Evolutionary conservation across 805 yeast species (phyloP).

Genomic region (Candida ascalaphidarum): DNA sequence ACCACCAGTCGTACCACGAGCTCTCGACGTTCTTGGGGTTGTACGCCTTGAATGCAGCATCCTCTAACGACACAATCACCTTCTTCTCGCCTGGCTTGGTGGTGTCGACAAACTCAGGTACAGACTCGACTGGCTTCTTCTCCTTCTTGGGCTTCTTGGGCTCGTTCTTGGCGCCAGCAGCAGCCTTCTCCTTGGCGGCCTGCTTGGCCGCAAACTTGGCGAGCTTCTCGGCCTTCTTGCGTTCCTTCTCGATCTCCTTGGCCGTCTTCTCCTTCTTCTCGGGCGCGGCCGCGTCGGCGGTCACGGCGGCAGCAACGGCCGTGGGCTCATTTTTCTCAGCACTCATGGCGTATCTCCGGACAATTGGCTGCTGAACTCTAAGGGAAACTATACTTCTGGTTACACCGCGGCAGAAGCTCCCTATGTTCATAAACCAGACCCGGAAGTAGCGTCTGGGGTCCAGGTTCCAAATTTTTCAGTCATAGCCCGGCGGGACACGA

Average conservation of each 20-base stretch:
- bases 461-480: no score
- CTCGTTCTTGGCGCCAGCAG: slow-evolving; percentile 32
- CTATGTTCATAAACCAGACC: no score
- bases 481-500: no score
- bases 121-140: slow-evolving; percentile 59
- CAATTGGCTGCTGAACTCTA: no score
- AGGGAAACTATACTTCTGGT: no score
- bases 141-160: slow-evolving; percentile 60
- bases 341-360: no score
- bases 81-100: slow-evolving; percentile 91
- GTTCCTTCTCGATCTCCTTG: slow-evolving; percentile 79
- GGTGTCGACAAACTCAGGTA: slow-evolving; percentile 78
- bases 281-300: slow-evolving; percentile 4
- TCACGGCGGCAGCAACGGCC: no score
- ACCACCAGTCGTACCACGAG: slow-evolving; percentile 99
- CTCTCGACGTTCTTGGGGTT: slow-evolving; percentile 89
- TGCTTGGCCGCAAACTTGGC: slow-evolving; percentile 84
- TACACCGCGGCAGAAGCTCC: no score
- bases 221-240: slow-evolving; percentile 80
- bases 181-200: slow-evolving; percentile 43
- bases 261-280: slow-evolving; percentile 42
- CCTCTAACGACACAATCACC: slow-evolving; percentile 75
- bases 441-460: no score
- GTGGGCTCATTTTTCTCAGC: no score
- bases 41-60: slow-evolving; percentile 90